Evolutionary conservation across 2,329 filamentous ascomycete genomes (phyloP).

Genomic region (Diaporthe sp.): DNA sequence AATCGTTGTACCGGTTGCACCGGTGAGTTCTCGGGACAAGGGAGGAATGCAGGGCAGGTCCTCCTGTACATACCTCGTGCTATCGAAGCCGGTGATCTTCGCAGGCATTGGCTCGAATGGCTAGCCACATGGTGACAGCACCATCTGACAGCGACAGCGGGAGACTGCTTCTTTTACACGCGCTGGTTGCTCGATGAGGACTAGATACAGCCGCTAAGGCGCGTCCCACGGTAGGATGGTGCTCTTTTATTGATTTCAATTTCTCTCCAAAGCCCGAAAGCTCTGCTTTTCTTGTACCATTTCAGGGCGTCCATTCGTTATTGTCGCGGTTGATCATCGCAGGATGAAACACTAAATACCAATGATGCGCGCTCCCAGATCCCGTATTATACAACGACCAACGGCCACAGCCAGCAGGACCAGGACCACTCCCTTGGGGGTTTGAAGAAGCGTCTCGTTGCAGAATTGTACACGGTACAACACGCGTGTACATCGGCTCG

Average conservation of each 20-base stretch:
- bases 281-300: conserved; percentile 17
- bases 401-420: neutral
- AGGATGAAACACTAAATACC: conserved; percentile 18
- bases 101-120: conserved; percentile 5
- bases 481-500: conserved; percentile 10
- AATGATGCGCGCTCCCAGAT: neutral
- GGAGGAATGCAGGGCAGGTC: conserved; percentile 27
- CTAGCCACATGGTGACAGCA: conserved; percentile 31
- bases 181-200: conserved; percentile 37
- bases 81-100: conserved; percentile 11
- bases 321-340: conserved; percentile 20
- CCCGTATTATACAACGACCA: neutral
- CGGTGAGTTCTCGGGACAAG: conserved; percentile 35
- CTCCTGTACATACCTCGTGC: neutral
- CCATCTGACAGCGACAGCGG: conserved; percentile 29
- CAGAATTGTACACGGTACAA: conserved; percentile 18
- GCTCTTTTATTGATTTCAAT: conserved; percentile 33
- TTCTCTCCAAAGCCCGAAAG: conserved; percentile 13
- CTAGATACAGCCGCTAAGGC: conserved; percentile 13
- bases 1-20: neutral
- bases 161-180: conserved; percentile 18
- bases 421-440: neutral
- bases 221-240: conserved; percentile 10
- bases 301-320: conserved; percentile 5
- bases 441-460: neutral